A percentile compares a stretch with the other conserved stretches of the same genome.
Conservation (phyloP, 2,329 filamentous ascomycete genomes). For the Ophiostoma quercus region DNA sequence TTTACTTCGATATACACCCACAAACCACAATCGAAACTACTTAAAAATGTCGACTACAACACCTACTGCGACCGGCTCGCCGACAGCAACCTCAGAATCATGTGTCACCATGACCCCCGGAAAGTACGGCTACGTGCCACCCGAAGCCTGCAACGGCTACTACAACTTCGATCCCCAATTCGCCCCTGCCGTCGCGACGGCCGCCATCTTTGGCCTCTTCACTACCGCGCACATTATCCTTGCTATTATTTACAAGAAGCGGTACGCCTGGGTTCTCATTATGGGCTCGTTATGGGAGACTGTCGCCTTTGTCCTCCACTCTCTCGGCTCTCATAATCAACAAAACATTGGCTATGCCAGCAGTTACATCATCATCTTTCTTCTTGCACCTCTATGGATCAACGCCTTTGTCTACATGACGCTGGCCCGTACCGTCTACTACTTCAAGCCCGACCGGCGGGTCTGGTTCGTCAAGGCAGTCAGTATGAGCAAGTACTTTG, state of each 20-base stretch:
- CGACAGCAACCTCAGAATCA: slow-evolving; percentile 10
- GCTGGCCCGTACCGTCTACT: slow-evolving; percentile 39
- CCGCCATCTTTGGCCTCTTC: slow-evolving; percentile 30
- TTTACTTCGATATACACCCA: too few species aligned
- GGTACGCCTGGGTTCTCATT: slow-evolving; percentile 32
- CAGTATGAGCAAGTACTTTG: slow-evolving; percentile 43
- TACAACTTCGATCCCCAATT: slow-evolving; percentile 32
- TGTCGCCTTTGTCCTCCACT: slow-evolving; percentile 37
- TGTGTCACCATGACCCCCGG: slow-evolving; percentile 25
- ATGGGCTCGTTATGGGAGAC: slow-evolving; percentile 40
- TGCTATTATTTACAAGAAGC: background rate
- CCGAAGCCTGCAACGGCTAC: slow-evolving; percentile 31
- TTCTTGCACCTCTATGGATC: slow-evolving; percentile 43
- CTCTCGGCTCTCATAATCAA: slow-evolving; percentile 37
- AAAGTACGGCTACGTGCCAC: slow-evolving; percentile 30
- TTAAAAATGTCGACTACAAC: slow-evolving; percentile 7
- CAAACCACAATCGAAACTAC: background rate
- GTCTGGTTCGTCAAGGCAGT: slow-evolving; percentile 33
- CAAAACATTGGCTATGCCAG: slow-evolving; percentile 35
- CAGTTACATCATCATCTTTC: slow-evolving; percentile 36
- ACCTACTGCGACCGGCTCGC: background rate
- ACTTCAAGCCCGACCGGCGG: slow-evolving; percentile 35
- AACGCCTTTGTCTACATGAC: slow-evolving; percentile 45
- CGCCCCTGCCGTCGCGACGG: slow-evolving; percentile 30
- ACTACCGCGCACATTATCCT: slow-evolving; percentile 27